phyloP scores from a whole-genome alignment of 2,329 filamentous ascomycete species.

The Penicillium sp. region DNA sequence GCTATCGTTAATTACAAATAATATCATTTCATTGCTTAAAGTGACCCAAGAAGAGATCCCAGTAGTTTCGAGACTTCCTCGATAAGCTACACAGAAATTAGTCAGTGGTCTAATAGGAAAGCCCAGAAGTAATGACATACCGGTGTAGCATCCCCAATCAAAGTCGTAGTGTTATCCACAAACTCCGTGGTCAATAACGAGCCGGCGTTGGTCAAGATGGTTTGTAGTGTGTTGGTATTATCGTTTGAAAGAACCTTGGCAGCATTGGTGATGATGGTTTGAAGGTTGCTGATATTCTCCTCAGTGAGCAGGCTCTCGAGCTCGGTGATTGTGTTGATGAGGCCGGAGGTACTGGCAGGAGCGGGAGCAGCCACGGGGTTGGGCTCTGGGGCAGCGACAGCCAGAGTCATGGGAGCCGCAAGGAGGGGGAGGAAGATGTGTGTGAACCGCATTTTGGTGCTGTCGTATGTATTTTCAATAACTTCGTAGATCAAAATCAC shows the following conservation, averaged over 20 bases:
- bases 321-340: slow-evolving; percentile 26
- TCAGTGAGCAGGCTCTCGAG: slow-evolving; percentile 18
- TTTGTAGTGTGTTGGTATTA: slow-evolving; percentile 25
- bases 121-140: slow-evolving; percentile 15
- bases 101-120: neutral
- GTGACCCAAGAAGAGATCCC: slow-evolving; percentile 24
- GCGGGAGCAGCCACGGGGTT: slow-evolving; percentile 25
- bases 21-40: slow-evolving; percentile 9
- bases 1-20: slow-evolving; percentile 10
- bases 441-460: slow-evolving; percentile 23
- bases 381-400: slow-evolving; percentile 21
- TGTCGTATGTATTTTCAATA: neutral
- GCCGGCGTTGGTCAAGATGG: slow-evolving; percentile 29
- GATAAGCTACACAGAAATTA: slow-evolving; percentile 24
- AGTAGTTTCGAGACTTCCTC: slow-evolving; percentile 30
- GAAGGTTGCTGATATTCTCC: slow-evolving; percentile 20
- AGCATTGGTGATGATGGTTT: slow-evolving; percentile 21
- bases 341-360: slow-evolving; percentile 18
- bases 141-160: slow-evolving; percentile 36
- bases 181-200: slow-evolving; percentile 26
- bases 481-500: neutral
- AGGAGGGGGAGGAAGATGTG: slow-evolving; percentile 20
- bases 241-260: slow-evolving; percentile 24
- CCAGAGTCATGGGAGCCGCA: slow-evolving; percentile 16
- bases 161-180: slow-evolving; percentile 29